Evolutionary conservation across 768 basidiomycete species (phyloP), one percentile per base, ranked within the genome.

Genomic region (Xanthoconium stramineum): DNA sequence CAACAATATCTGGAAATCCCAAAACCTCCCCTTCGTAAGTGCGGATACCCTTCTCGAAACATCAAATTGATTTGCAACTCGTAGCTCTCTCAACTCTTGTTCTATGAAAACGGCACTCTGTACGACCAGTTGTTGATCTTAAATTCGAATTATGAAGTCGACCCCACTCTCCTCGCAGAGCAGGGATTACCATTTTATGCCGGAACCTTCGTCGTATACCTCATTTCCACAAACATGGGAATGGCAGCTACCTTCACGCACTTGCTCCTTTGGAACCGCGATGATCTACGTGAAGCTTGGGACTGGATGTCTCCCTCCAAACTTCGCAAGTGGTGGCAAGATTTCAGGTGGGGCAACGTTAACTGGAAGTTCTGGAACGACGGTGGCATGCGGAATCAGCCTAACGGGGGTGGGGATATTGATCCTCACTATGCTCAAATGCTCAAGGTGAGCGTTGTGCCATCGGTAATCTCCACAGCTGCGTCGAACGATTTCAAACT

Each of bases 381-480:
- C 36, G 48, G 53, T 40, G 61, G 62, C 19, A 52, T 49, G n/a
- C 53, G 54, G 40, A 52, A 58, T 13, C 46, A 72, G 62, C 64
- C 66, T 3, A 74, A 72, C 14, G 72, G 75, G 49, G 70, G 48
- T 46, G 72, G 77, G 19, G 73, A 76, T 19, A 64, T 79, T 32
- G 83, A 85, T 57, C 78, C 81, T 36, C 84, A 85, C 67, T 78
- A 80, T 29, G 71, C 70, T n/a, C 78, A 82, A 66, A 85, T 85
- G 83, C 58, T 59, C 46, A 65, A 72, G 30, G 74, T 72, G 46
- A 74, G 54, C 14, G 0, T 29, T 3, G 5, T 8, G 17, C 7
- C 5, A 19, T 29, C 7, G 43, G 13, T 67, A 66, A 13, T 74
- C 74, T 14, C 29, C 15, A 29, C 20, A 1, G 15, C 13, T 15